Conservation (phyloP, 2,329 filamentous ascomycete genomes). For the Daldinia sp. region DNA sequence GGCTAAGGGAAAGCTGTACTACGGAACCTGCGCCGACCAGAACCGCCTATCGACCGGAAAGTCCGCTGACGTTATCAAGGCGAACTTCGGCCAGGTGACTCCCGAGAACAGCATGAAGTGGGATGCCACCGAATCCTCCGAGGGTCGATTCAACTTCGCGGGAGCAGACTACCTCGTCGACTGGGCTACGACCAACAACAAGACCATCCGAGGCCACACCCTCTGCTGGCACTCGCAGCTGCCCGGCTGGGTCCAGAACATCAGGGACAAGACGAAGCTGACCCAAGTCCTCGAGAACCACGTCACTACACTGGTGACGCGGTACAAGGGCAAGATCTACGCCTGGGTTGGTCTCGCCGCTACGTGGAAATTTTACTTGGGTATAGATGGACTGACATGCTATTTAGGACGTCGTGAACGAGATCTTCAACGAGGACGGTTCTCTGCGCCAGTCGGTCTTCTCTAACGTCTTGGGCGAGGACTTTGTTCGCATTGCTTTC, state of each 20-base stretch:
- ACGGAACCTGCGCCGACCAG: slow-evolving; percentile 69
- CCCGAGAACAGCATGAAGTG: slow-evolving; percentile 80
- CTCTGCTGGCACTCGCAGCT: slow-evolving; percentile 74
- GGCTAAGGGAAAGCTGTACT: slow-evolving; percentile 74
- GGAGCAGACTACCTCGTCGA: slow-evolving; percentile 70
- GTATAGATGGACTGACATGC: slow-evolving; percentile 60
- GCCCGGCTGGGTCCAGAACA: slow-evolving; percentile 68
- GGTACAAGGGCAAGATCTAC: slow-evolving; percentile 72
- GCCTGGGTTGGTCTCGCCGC: slow-evolving; percentile 47
- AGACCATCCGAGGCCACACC: slow-evolving; percentile 74
- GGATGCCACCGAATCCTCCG: slow-evolving; percentile 60
- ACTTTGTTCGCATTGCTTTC: slow-evolving; percentile 78
- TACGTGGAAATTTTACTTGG: slow-evolving; percentile 38
- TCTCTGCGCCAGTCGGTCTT: slow-evolving; percentile 71
- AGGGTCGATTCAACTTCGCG: slow-evolving; percentile 66
- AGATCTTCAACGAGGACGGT: slow-evolving; percentile 73
- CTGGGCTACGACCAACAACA: slow-evolving; percentile 67
- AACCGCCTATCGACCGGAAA: slow-evolving; percentile 61
- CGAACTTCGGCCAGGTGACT: slow-evolving; percentile 73
- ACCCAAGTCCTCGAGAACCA: slow-evolving; percentile 70
- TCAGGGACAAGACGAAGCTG: slow-evolving; percentile 56
- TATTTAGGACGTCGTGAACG: slow-evolving; percentile 70
- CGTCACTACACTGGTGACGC: slow-evolving; percentile 67
- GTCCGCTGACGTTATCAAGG: slow-evolving; percentile 68
- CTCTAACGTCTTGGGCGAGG: slow-evolving; percentile 75